A percentile compares a stretch with the other conserved stretches of the same genome.
Evolutionary conservation across 768 basidiomycete genomes (phyloP).

Genomic region (Suillus clintonianus): DNA sequence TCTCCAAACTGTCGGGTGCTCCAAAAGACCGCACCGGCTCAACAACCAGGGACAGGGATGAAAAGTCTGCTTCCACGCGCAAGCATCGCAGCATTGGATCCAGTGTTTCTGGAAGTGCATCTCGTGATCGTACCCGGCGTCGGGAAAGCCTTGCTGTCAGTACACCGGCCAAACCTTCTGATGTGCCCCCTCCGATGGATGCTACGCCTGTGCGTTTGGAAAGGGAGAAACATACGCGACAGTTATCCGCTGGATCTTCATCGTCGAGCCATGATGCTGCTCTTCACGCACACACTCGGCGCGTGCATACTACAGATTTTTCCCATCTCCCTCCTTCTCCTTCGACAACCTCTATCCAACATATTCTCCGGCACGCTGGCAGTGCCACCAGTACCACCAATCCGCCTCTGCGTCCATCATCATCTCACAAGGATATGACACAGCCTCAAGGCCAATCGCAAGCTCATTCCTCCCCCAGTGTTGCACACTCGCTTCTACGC

Average conservation of each 20-base stretch:
- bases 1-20: constrained; percentile 48
- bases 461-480: constrained; percentile 55
- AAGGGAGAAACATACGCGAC: constrained; percentile 55
- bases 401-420: constrained; percentile 33
- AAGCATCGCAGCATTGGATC: constrained; percentile 76
- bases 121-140: constrained; percentile 46
- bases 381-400: constrained; percentile 40
- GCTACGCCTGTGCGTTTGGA: constrained; percentile 25
- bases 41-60: constrained; percentile 50
- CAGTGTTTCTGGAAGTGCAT: constrained; percentile 39
- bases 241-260: constrained; percentile 68
- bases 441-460: constrained; percentile 36
- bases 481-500: constrained; percentile 82
- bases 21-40: constrained; percentile 29
- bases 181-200: constrained; percentile 13
- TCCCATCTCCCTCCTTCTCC: constrained; percentile 91
- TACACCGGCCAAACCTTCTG: constrained; percentile 36
- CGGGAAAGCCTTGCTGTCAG: constrained; percentile 49
- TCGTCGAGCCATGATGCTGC: constrained; percentile 53
- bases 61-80: constrained; percentile 49
- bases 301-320: constrained; percentile 74
- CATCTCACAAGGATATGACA: constrained; percentile 40
- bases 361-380: constrained; percentile 65
- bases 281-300: constrained; percentile 53
- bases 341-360: constrained; percentile 86